Evolutionary conservation across 768 basidiomycete genomes (phyloP), one percentile per base, ranked within the genome.

Genomic region (Daedaleopsis sinensis): DNA sequence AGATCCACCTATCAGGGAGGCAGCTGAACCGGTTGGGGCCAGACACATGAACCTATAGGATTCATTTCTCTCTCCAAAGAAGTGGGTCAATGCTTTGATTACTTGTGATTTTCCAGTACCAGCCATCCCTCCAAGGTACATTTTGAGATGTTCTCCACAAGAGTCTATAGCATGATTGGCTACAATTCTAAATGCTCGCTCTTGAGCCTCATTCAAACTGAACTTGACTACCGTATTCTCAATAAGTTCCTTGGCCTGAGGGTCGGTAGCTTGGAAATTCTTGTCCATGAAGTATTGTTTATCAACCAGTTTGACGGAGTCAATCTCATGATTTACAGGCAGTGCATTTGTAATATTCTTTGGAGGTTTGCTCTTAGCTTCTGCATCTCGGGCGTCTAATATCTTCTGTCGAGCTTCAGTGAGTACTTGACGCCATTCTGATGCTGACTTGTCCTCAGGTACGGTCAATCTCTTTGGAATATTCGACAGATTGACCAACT

Each of bases 21-120:
- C 65, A n/a, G 65, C 62, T 35, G 58, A 49, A 8, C 65, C 65
- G 15, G 65, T 66, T 13, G 65, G 65, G 18, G 65, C 65, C 3
- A 32, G 27, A 32, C 27, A 32, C n/a, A 65, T 21, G 21, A 65
- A 55, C 8, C 23, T 10, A 36, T 53, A 54, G 6, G 18, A 21
- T 39, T 56, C 47, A 19, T 37, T 23, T 8, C 46, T n/a, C 19
- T 32, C 19, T 24, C 37, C 52, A 57, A 65, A 65, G 23, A 62
- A 59, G 12, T 19, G 8, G 6, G 43, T 58, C 1, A 65, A 18
- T 1, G 61, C 60, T 36, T 65, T 57, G 23, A 65, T 58, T 4
- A 65, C 60, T 54, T 58, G 61, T 32, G 27, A 32, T 32, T 32
- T 32, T 3, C 27, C 27, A 7, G 27, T 32, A 32, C 27, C 27